Conservation (phyloP, 257 asterid species). For the Ballota nigra region DNA sequence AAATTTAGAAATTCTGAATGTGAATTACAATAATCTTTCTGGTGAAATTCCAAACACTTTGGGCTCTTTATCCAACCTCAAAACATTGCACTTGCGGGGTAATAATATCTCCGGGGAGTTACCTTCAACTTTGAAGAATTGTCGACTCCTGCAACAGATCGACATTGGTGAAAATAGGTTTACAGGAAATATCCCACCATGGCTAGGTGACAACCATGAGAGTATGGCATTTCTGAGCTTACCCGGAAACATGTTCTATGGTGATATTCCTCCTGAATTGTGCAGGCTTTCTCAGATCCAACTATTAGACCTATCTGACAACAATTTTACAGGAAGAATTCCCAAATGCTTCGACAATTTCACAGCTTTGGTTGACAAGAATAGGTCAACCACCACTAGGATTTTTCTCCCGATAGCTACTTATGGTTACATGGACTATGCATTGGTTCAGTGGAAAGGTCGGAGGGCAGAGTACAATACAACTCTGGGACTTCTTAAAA, state of each 20-base stretch:
- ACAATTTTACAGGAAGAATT: background rate
- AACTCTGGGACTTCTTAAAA: slow-evolving; percentile 13
- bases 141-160: background rate
- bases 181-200: slow-evolving; percentile 16
- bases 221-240: slow-evolving; percentile 19
- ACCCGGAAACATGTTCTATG: slow-evolving; percentile 23
- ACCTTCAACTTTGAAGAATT: slow-evolving; percentile 9
- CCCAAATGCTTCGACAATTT: background rate
- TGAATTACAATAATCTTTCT: slow-evolving; percentile 21
- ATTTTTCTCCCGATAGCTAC: background rate
- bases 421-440: background rate
- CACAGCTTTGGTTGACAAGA: background rate
- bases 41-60: slow-evolving; percentile 16
- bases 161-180: slow-evolving; percentile 19
- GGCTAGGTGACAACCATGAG: background rate
- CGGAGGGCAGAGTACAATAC: background rate
- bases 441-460: slow-evolving; percentile 32
- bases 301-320: background rate
- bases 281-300: background rate
- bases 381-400: background rate
- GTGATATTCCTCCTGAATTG: background rate
- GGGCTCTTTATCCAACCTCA: slow-evolving; percentile 9
- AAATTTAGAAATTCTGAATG: background rate
- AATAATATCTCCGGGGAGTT: slow-evolving; percentile 12
- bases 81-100: background rate